Evolutionary conservation across 371 early-diverging fungal genomes (phyloP), one percentile per base, ranked within the genome.

Genomic region (Mucor indicus): DNA sequence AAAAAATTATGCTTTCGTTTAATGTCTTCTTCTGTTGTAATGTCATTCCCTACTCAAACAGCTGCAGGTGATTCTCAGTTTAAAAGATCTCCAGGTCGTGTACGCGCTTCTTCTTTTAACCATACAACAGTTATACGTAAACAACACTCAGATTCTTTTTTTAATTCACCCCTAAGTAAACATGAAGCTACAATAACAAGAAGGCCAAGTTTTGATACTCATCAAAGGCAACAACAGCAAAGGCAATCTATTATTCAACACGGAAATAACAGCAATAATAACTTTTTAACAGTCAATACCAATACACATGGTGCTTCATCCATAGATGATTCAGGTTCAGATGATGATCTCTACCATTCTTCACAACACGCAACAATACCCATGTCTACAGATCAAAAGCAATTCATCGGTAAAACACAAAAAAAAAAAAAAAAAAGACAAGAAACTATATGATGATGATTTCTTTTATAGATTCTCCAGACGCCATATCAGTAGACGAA

Each of bases 121-220:
- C 29, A 27, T 27, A 7, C 29, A 5, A 27, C n/a, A n/a, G n/a
- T 27, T 11, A 27, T 27, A 7, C 29, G 29, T 27, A 27, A 11
- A 27, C 29, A 27, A 27, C 29, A 7, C 7, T 27, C 29, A 27
- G 29, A 27, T 27, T 27, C 5, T 27, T 27, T 27, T 7, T 11
- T 27, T 27, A 27, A 27, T 27, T 11, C 29, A 27, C 29, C 29
- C 11, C 11, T 11, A 7, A 27, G 29, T 27, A 27, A 27, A 27
- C 16, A n/a, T 24, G n/a, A n/a, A n/a, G n/a, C n/a, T n/a, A n/a
- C n/a, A n/a, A 19, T 32, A 6, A 38, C 16, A 45, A 60, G 60
- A 46, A 35, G 54, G 50, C 60, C 60, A 5, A 60, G 60, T 24
- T 60, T 50, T 42, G 45, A 54, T 27, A 49, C 55, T 2, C 48